phyloP scores from a whole-genome alignment of 805 yeast species.

The Candida insectorum region DNA sequence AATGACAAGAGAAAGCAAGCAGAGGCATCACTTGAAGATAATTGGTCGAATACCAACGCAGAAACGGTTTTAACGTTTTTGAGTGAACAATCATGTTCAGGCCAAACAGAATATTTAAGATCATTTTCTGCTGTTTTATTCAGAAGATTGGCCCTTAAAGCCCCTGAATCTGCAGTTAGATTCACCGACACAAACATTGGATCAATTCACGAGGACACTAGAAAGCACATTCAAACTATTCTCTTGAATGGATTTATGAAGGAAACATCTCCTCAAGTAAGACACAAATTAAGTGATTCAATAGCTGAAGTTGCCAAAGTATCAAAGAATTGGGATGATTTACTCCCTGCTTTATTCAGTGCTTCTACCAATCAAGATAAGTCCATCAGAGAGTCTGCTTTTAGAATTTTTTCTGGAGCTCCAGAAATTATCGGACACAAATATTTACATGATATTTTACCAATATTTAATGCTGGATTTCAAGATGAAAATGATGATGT shows the following conservation, averaged over 20 bases:
- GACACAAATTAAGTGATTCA: constrained; percentile 93
- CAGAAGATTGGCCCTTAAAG: constrained; percentile 77
- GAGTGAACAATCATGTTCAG: constrained; percentile 71
- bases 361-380: constrained; percentile 57
- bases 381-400: constrained; percentile 83
- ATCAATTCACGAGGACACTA: constrained; percentile 54
- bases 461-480: constrained; percentile 78
- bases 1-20: constrained; percentile 74
- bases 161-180: constrained; percentile 64
- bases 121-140: constrained; percentile 86
- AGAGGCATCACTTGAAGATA: constrained; percentile 65
- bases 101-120: constrained; percentile 55
- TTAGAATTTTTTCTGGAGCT: constrained; percentile 79
- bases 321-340: constrained; percentile 74
- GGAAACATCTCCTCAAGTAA: constrained; percentile 67
- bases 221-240: constrained; percentile 58
- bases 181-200: constrained; percentile 80
- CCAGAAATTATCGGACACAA: constrained; percentile 72
- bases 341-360: constrained; percentile 68
- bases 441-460: constrained; percentile 53
- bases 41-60: constrained; percentile 59
- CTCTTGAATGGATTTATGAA: constrained; percentile 71
- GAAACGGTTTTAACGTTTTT: constrained; percentile 71
- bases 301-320: constrained; percentile 85
- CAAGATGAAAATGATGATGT: constrained; percentile 78